These are phyloP conservation scores for Vaccinium corymbosum DNA, from an alignment of 148 eudicot genomes.

Conservation along the genomic window DNA sequence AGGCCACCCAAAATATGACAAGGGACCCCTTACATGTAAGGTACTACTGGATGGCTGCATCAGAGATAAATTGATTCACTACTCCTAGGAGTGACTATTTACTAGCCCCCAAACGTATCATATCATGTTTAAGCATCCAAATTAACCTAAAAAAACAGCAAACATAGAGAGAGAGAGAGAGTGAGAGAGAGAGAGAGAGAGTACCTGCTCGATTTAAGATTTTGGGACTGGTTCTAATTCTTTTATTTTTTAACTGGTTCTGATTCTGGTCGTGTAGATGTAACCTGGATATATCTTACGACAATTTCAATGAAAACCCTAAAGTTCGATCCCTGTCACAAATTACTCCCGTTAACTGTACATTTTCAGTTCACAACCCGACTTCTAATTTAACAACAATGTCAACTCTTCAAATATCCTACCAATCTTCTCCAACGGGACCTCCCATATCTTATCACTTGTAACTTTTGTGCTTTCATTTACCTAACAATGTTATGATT, in stretches of 20 bases:
- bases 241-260: neutral
- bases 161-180: neutral
- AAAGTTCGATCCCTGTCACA: neutral
- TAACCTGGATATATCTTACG: neutral
- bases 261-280: neutral
- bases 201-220: neutral
- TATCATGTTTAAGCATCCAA: neutral
- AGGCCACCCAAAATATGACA: neutral
- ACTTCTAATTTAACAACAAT: neutral
- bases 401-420: neutral
- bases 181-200: conserved; percentile 5
- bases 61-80: neutral
- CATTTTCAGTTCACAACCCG: neutral
- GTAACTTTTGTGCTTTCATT: neutral
- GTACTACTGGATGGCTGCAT: neutral
- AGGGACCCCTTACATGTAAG: neutral
- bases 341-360: neutral
- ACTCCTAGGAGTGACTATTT: neutral
- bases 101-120: neutral
- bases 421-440: neutral
- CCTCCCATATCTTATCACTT: neutral
- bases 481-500: neutral
- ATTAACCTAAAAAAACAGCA: neutral
- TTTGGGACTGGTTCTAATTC: neutral
- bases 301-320: neutral